These are phyloP conservation scores for Saccharomyces hybrid DNA, from an alignment of 1,139 yeast species.

Conservation along the genomic window DNA sequence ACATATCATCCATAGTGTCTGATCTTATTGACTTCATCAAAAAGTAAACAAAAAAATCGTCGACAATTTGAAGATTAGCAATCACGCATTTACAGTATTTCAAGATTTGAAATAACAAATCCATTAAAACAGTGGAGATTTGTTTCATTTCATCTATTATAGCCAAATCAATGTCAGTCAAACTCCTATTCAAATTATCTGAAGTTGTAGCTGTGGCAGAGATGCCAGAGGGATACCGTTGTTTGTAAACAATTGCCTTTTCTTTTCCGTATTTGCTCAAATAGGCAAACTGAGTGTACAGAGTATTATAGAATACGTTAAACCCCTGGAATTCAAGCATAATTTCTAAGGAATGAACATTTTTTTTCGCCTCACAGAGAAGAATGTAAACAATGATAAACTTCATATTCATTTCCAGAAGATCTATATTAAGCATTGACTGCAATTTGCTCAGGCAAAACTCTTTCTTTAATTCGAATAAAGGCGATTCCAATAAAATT, in stretches of 20 bases:
- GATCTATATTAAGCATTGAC: constrained; percentile 36
- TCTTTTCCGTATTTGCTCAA: constrained; percentile 27
- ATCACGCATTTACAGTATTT: constrained; percentile 40
- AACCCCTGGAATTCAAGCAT: constrained; percentile 48
- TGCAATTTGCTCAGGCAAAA: constrained; percentile 43
- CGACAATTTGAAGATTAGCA: constrained; percentile 42
- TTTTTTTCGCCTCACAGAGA: constrained; percentile 40
- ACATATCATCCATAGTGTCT: constrained; percentile 51
- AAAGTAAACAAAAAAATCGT: constrained; percentile 45
- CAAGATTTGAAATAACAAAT: constrained; percentile 47
- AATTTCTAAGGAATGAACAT: constrained; percentile 38
- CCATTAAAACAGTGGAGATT: constrained; percentile 41
- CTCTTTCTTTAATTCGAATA: constrained; percentile 33
- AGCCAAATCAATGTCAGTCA: constrained; percentile 26
- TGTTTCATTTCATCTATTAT: constrained; percentile 32
- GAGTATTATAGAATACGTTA: constrained; percentile 35
- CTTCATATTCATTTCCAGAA: constrained; percentile 35
- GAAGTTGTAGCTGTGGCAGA: not conserved
- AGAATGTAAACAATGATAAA: constrained; percentile 45
- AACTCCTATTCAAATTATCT: not conserved
- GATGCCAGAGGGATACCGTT: not conserved
- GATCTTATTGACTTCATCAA: constrained; percentile 36
- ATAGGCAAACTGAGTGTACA: constrained; percentile 35
- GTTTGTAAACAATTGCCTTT: constrained; percentile 9
- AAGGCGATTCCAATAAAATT: constrained; percentile 31